phyloP scores from a whole-genome alignment of 2,329 filamentous ascomycete species.

The Aspergillus puulaauensis region DNA sequence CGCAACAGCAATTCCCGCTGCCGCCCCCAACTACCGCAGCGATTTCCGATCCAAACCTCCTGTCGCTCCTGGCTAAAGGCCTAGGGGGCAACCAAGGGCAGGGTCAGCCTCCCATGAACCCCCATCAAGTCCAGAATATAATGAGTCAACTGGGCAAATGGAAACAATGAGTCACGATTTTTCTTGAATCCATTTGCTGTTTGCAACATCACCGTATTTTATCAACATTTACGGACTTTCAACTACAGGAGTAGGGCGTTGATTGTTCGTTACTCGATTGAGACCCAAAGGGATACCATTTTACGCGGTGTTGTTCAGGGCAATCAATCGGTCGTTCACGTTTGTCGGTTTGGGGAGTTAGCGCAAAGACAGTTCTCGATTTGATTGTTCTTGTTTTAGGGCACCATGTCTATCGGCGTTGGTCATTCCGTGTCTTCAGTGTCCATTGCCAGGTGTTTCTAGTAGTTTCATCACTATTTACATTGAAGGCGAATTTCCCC shows the following conservation, averaged over 20 bases:
- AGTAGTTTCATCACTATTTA: background rate
- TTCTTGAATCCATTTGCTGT: slow-evolving; percentile 20
- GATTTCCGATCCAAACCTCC: slow-evolving; percentile 36
- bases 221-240: slow-evolving; percentile 4
- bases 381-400: background rate
- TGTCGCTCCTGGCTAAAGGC: slow-evolving; percentile 40
- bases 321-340: background rate
- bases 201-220: slow-evolving; percentile 12
- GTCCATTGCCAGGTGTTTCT: background rate
- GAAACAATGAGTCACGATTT: slow-evolving; percentile 41
- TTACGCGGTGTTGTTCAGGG: background rate
- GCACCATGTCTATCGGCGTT: background rate
- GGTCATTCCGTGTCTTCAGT: background rate
- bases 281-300: slow-evolving; percentile 4
- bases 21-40: slow-evolving; percentile 28
- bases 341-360: background rate
- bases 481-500: background rate
- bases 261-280: slow-evolving; percentile 14
- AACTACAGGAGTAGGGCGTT: slow-evolving; percentile 19
- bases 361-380: slow-evolving; percentile 1
- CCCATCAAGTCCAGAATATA: slow-evolving; percentile 47
- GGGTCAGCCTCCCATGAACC: slow-evolving; percentile 30
- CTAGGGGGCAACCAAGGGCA: slow-evolving; percentile 37
- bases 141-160: slow-evolving; percentile 49
- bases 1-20: slow-evolving; percentile 30